phyloP scores from a whole-genome alignment of 1,139 yeast species.

The Pichia norvegensis region DNA sequence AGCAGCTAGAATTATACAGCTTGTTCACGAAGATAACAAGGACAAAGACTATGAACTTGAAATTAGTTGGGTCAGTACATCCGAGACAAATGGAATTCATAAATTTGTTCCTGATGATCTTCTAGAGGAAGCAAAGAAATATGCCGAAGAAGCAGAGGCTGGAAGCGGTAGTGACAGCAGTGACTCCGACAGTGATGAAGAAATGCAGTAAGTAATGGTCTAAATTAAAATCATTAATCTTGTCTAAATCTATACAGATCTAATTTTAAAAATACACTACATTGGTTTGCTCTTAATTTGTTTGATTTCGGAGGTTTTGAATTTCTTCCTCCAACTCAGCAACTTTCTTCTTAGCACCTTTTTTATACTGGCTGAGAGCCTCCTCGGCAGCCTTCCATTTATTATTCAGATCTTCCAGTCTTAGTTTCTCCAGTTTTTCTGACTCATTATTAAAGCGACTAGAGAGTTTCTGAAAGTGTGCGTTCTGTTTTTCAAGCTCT shows the following conservation, averaged over 20 bases:
- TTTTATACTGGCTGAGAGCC: constrained; percentile 50
- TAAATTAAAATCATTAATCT: too few relatives aligned
- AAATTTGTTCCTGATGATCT: constrained; percentile 70
- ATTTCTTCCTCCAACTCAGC: constrained; percentile 52
- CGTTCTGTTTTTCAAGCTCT: constrained; percentile 10
- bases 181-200: constrained; percentile 42
- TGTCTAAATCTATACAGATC: background rate
- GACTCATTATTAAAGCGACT: constrained; percentile 15
- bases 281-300: constrained; percentile 1
- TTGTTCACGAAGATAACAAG: constrained; percentile 95
- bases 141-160: constrained; percentile 68
- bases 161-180: constrained; percentile 44
- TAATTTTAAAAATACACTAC: background rate
- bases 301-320: constrained; percentile 17
- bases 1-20: constrained; percentile 87
- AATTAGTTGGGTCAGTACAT: constrained; percentile 74
- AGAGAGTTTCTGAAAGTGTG: constrained; percentile 10
- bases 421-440: constrained; percentile 27
- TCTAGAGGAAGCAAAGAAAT: constrained; percentile 71
- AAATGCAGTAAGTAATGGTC: constrained; percentile 29
- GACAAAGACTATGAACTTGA: constrained; percentile 96
- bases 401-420: constrained; percentile 54
- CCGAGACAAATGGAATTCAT: constrained; percentile 77
- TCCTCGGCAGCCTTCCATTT: constrained; percentile 70
- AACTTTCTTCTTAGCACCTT: constrained; percentile 47